These are phyloP conservation scores for Kwoniella shivajii DNA, from an alignment of 1,284 basidiomycete genomes.

Conservation along the genomic window DNA sequence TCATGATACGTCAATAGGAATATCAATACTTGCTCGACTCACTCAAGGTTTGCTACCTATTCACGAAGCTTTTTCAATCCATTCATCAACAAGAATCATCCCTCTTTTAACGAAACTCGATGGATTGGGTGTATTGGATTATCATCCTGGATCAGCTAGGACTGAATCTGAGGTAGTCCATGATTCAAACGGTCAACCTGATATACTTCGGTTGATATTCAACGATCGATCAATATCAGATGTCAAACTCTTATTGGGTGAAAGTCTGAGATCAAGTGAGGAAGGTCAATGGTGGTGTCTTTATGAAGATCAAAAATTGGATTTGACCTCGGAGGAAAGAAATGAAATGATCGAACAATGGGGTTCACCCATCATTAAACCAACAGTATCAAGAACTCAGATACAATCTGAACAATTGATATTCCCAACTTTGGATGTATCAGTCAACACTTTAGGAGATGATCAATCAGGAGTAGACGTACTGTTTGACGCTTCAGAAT, in stretches of 20 bases:
- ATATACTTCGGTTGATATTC: slow-evolving; percentile 41
- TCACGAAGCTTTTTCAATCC: slow-evolving; percentile 35
- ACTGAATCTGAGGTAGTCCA: slow-evolving; percentile 17
- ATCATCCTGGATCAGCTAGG: slow-evolving; percentile 9
- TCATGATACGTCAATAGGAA: slow-evolving; percentile 40
- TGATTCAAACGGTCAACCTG: slow-evolving; percentile 30
- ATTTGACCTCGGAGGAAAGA: slow-evolving; percentile 23
- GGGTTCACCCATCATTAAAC: slow-evolving; percentile 3
- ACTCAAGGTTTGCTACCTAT: slow-evolving; percentile 35
- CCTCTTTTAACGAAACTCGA: slow-evolving; percentile 43
- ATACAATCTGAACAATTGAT: slow-evolving; percentile 26
- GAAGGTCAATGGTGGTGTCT: slow-evolving; percentile 37
- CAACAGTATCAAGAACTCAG: not conserved
- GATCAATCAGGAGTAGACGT: not conserved
- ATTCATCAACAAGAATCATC: slow-evolving; percentile 31
- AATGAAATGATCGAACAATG: slow-evolving; percentile 28
- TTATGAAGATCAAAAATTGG: slow-evolving; percentile 17
- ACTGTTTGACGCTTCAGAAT: not conserved
- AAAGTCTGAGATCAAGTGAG: slow-evolving; percentile 22
- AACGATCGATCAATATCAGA: slow-evolving; percentile 31
- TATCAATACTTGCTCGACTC: slow-evolving; percentile 37
- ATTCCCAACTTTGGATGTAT: slow-evolving; percentile 39
- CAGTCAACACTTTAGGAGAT: not conserved
- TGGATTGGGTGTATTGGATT: slow-evolving; percentile 30
- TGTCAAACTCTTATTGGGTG: slow-evolving; percentile 36